Conservation (phyloP, 352 stramenopile species). For the Phytophthora chlamydospora region DNA sequence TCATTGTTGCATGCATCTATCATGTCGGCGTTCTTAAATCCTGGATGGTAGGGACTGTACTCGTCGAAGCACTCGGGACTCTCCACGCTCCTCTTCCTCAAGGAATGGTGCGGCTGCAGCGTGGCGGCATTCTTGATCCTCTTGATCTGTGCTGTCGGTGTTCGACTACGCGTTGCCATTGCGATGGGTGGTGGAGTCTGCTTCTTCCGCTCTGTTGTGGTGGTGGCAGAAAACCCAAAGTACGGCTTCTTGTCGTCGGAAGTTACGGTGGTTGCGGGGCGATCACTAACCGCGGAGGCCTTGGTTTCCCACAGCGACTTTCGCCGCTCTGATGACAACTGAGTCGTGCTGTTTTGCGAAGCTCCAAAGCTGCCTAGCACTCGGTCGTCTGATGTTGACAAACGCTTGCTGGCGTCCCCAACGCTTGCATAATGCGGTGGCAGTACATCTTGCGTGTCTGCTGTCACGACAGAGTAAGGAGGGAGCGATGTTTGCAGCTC, state of each 20-base stretch:
- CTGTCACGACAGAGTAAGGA: conserved; percentile 17
- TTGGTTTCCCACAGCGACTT: conserved; percentile 39
- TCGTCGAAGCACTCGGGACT: conserved; percentile 76
- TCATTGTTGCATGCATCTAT: conserved; percentile 47
- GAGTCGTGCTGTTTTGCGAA: conserved; percentile 1
- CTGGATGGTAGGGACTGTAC: conserved; percentile 81
- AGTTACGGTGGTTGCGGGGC: neutral
- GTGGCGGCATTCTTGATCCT: conserved; percentile 6
- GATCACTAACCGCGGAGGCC: neutral
- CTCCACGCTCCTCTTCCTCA: conserved; percentile 20
- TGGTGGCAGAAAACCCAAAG: conserved; percentile 11
- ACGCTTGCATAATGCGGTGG: neutral
- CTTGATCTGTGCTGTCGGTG: conserved; percentile 19
- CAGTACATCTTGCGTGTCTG: conserved; percentile 3
- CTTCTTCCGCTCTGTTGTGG: conserved; percentile 11
- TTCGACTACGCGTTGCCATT: conserved; percentile 12
- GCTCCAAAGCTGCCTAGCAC: neutral
- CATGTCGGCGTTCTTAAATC: conserved; percentile 50
- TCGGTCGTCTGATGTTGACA: conserved; percentile 3
- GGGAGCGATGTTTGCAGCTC: conserved; percentile 35
- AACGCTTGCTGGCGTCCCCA: neutral
- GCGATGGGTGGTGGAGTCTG: conserved; percentile 1
- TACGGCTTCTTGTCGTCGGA: conserved; percentile 27
- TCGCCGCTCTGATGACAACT: conserved; percentile 23
- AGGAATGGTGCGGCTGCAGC: conserved; percentile 9